phyloP scores from a whole-genome alignment of 2,329 filamentous ascomycete species.

The Teratosphaeria destructans region DNA sequence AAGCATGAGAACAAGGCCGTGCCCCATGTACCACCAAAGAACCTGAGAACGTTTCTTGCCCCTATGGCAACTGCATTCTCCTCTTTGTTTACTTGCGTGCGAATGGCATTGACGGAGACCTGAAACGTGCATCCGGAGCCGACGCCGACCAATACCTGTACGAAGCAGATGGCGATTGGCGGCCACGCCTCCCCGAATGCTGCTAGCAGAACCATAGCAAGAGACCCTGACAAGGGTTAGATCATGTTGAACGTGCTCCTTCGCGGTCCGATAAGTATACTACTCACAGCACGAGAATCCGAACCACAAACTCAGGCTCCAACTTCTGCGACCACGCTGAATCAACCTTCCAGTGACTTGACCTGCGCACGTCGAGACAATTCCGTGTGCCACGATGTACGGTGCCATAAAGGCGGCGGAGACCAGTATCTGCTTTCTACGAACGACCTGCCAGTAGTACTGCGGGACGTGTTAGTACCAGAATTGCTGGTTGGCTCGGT shows the following conservation, averaged over 20 bases:
- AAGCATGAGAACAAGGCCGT: constrained; percentile 6
- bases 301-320: constrained; percentile 9
- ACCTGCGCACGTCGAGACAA: not conserved
- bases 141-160: constrained; percentile 11
- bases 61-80: constrained; percentile 11
- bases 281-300: constrained; percentile 10
- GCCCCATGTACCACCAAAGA: constrained; percentile 13
- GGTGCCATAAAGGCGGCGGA: constrained; percentile 9
- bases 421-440: constrained; percentile 5
- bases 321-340: constrained; percentile 4
- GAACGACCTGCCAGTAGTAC: constrained; percentile 9
- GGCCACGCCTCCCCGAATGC: not conserved
- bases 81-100: constrained; percentile 10
- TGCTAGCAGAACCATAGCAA: constrained; percentile 7
- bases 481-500: not conserved
- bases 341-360: not conserved
- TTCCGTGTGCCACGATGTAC: constrained; percentile 12
- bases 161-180: constrained; percentile 2
- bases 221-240: not conserved
- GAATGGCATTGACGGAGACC: constrained; percentile 14
- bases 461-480: not conserved
- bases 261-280: not conserved
- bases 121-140: constrained; percentile 16
- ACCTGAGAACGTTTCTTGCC: constrained; percentile 13
- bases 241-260: not conserved